Evolutionary conservation across 345 rosid genomes (phyloP).

Genomic region (Hibiscus tridactylites): DNA sequence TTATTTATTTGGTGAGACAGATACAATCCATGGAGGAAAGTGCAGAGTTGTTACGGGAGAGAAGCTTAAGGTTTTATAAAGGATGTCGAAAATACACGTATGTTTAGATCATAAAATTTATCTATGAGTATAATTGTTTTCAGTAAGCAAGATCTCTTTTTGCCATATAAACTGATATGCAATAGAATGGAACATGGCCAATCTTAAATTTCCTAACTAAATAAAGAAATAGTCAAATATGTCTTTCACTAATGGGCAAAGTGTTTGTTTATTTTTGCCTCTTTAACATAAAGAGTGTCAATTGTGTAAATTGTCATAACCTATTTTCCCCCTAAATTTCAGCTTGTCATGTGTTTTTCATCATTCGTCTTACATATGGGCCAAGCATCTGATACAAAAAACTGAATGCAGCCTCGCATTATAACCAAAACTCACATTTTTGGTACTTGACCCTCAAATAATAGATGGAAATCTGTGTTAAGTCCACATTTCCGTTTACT

Average conservation of each 20-base stretch:
- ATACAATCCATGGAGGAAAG: constrained; percentile 87
- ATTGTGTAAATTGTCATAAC: background rate
- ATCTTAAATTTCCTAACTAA: background rate
- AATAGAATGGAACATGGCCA: background rate
- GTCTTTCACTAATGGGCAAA: background rate
- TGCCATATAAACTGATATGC: background rate
- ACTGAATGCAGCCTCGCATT: background rate
- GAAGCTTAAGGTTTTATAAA: constrained; percentile 90
- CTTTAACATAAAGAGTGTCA: background rate
- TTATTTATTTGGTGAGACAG: constrained; percentile 39
- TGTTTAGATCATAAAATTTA: constrained; percentile 15
- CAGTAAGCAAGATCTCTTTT: background rate
- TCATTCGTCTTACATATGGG: background rate
- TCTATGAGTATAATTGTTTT: background rate
- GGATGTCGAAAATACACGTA: constrained; percentile 98
- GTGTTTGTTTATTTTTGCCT: background rate
- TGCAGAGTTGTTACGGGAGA: constrained; percentile 73
- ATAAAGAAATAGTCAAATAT: background rate
- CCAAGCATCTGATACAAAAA: background rate
- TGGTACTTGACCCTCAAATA: background rate
- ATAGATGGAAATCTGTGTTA: background rate
- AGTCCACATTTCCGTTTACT: background rate
- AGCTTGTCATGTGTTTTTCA: background rate
- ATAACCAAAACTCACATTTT: background rate
- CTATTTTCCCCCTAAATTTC: background rate